These are phyloP conservation scores for Monosporascus sp. DNA, from an alignment of 2,329 filamentous ascomycete genomes.

Conservation along the genomic window DNA sequence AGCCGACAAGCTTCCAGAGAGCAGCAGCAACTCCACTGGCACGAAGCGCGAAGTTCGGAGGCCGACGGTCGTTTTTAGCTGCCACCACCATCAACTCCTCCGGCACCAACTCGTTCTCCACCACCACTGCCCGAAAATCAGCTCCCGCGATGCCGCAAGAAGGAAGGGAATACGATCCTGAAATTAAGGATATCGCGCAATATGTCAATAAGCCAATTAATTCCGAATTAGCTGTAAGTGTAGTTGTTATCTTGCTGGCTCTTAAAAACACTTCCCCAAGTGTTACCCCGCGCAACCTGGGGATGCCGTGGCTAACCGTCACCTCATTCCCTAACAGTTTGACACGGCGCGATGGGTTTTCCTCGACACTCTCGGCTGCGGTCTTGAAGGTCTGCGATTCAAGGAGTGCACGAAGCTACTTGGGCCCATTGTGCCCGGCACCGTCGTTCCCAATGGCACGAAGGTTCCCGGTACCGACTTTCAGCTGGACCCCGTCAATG, in stretches of 20 bases:
- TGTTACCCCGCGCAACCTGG: constrained; percentile 10
- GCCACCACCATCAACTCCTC: constrained; percentile 27
- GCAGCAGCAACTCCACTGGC: constrained; percentile 12
- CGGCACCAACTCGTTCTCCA: constrained; percentile 41
- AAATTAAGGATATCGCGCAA: constrained; percentile 90
- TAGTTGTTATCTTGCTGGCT: not conserved
- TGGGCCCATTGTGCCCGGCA: constrained; percentile 85
- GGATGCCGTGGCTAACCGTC: constrained; percentile 22
- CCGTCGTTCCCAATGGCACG: constrained; percentile 84
- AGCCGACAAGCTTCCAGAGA: constrained; percentile 25
- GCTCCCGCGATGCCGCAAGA: constrained; percentile 47
- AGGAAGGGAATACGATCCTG: constrained; percentile 71
- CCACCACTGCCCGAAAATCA: constrained; percentile 41
- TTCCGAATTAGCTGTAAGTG: constrained; percentile 84
- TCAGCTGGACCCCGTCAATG: constrained; percentile 91
- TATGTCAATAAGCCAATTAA: constrained; percentile 90
- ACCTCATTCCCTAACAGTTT: constrained; percentile 48
- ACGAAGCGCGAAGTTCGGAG: constrained; percentile 21
- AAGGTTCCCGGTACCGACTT: constrained; percentile 89
- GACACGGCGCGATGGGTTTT: constrained; percentile 97
- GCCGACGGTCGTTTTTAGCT: constrained; percentile 7
- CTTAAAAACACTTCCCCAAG: not conserved
- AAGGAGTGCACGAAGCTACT: constrained; percentile 94
- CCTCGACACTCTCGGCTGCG: constrained; percentile 93
- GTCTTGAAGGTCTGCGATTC: constrained; percentile 91